Evolutionary conservation across 1,284 basidiomycete species (phyloP), one percentile per base, ranked within the genome.

Genomic region (Sanghuangporus weigelae): DNA sequence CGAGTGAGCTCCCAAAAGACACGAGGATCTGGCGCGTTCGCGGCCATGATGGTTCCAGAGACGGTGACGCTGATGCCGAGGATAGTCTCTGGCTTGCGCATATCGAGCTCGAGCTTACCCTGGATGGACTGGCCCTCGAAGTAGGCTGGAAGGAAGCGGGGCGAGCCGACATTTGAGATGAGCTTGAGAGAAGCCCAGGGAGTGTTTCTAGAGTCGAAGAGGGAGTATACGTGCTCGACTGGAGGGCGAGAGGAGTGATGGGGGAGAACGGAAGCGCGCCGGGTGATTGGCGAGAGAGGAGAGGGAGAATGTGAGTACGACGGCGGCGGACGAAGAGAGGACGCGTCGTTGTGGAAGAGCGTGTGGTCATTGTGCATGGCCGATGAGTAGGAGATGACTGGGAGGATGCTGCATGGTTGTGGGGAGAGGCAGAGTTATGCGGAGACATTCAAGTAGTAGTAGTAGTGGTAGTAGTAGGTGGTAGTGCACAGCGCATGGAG

Each of bases 141-240:
- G 65, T 64, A 66, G 7, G 59, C 56, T 1, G 67, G 67, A 11
- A 68, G 54, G 21, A 59, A 58, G 21, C 48, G 39, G 7, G 59
- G 36, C 8, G 62, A 55, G 12, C 53, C 60, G 14, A 63, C 67
- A 23, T 63, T 66, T 10, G 57, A 65, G 26, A 46, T 7, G 19
- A 63, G 44, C 38, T 44, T 65, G 61, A 68, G 67, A 14, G 67
- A 64, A 11, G 63, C 63, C 67, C 67, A 68, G 19, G 65, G 67
- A 21, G 14, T 36, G 23, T 56, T 63, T 35, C 60, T 56, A 14
- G 59, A 49, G 51, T 62, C 61, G 35, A 39, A 64, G 31, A 66
- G 57, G n/a, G 57, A 60, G 54, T 58, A 63, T 19, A 23, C 11
- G 59, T 68, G 65, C 59, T 64, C 63, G 36, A 63, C 60, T 19